Evolutionary conservation across 345 rosid genomes (phyloP).

Genomic region (Gossypium raimondii): DNA sequence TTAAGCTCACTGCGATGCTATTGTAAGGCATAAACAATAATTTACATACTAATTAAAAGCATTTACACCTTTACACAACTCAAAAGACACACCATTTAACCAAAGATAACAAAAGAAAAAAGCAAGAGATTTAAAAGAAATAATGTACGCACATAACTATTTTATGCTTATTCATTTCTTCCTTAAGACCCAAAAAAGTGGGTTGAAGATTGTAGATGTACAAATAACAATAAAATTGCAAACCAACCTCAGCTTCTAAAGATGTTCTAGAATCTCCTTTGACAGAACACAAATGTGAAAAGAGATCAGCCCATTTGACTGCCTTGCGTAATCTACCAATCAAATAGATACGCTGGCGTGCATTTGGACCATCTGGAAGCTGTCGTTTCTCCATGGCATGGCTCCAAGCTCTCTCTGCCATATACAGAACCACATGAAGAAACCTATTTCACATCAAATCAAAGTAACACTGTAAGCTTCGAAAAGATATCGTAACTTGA

Average conservation of each 20-base stretch:
- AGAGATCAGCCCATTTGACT: conserved; percentile 84
- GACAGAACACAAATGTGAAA: conserved; percentile 65
- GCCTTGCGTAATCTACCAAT: conserved; percentile 95
- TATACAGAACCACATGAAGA: conserved; percentile 86
- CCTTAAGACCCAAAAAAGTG: neutral
- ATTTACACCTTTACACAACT: neutral
- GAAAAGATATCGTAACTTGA: neutral
- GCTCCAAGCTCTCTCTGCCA: conserved; percentile 98
- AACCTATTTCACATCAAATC: conserved; percentile 50
- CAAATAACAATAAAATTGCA: conserved; percentile 16
- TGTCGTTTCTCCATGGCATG: conserved; percentile 99
- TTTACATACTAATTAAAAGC: neutral
- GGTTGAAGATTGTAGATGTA: neutral
- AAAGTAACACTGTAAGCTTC: conserved; percentile 12
- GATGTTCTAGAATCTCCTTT: conserved; percentile 92
- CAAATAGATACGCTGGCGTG: conserved; percentile 75
- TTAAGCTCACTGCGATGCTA: neutral
- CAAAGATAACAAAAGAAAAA: neutral
- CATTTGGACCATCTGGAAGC: conserved; percentile 90
- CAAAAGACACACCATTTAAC: neutral
- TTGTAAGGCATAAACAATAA: neutral
- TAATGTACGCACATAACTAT: neutral
- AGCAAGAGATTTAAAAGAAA: neutral
- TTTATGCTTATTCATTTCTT: neutral
- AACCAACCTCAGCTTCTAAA: conserved; percentile 85